phyloP scores from a whole-genome alignment of 2,329 filamentous ascomycete species.

The Exophiala viscosa region DNA sequence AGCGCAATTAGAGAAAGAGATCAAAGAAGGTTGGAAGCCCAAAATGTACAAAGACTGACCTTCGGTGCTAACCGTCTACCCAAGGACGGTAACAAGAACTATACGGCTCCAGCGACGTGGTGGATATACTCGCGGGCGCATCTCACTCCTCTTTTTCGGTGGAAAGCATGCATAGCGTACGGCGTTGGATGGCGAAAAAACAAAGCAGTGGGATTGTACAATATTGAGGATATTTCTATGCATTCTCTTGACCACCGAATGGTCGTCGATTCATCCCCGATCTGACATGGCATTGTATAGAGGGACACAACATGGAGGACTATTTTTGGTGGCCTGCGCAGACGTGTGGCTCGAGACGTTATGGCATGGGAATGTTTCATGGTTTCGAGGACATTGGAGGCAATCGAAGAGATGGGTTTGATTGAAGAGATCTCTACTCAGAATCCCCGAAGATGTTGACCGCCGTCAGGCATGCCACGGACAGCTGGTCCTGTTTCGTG shows the following conservation, averaged over 20 bases:
- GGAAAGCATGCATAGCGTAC: conserved; percentile 23
- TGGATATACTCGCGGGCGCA: neutral
- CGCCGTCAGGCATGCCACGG: too few species aligned
- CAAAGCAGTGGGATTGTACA: conserved; percentile 15
- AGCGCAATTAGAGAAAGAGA: conserved; percentile 69
- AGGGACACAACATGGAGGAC: neutral
- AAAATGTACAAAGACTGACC: conserved; percentile 88
- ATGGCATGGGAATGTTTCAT: conserved; percentile 1
- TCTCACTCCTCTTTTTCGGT: conserved; percentile 7
- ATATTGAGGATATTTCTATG: conserved; percentile 1
- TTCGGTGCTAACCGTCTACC: conserved; percentile 25
- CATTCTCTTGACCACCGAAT: neutral
- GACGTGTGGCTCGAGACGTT: neutral
- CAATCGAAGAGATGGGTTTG: too few species aligned
- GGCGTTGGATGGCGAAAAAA: conserved; percentile 17
- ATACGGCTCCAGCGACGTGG: neutral
- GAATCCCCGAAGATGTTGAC: neutral
- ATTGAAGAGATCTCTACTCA: conserved; percentile 8
- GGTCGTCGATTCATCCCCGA: neutral
- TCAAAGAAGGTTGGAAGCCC: conserved; percentile 84
- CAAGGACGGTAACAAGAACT: conserved; percentile 27
- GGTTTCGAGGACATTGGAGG: too few species aligned
- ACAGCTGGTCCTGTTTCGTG: too few species aligned
- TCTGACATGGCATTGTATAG: neutral
- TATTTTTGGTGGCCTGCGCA: neutral